Evolutionary conservation across 805 yeast species (phyloP), one percentile per base, ranked within the genome.

Genomic region (Middelhovenomyces tepae): DNA sequence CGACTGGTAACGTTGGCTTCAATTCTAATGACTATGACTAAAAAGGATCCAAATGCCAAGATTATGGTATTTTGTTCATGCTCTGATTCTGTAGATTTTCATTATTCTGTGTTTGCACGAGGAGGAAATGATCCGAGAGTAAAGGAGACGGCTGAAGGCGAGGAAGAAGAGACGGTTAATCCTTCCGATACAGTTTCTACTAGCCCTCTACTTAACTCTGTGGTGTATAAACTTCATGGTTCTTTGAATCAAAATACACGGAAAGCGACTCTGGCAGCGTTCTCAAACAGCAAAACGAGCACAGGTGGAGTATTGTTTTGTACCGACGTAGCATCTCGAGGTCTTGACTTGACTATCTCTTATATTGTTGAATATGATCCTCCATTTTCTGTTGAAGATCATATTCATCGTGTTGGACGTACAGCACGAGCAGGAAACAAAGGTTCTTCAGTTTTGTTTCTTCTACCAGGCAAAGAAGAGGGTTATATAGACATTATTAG

Each of bases 241-340:
- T 84, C 94, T 0, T 62, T 91, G 39, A 67, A 85, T 0, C 99
- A 91, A 54, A 86, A 75, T 42, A 64, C 71, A 11, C 78, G 99
- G 60, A 73, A 93, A 0, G 58, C 82, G 0, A 87, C 96, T 0
- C 65, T 86, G 37, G 67, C 67, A 14, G 69, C 72, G 27, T 85
- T 83, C 57, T 17, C 54, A 2, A 26, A 26, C 29, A 56, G 50
- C 31, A 63, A 67, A 5, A 24, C 42, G 5, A 38, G 25, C 36
- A 38, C 29, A 15, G 31, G 7, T 10, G 28, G 26, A n/a, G 67
- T 91, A 14, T 65, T 91, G 48, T 73, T 91, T 46, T 89, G 97
- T 65, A 91, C 99, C 0, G 99, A 91, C 67, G 97, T 91, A 40
- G 98, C 96, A 0, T 78, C 97, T 21, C 75, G 99, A 61, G 99